These are phyloP conservation scores for Penstemon davidsonii DNA, from an alignment of 257 asterid species.

Conservation along the genomic window DNA sequence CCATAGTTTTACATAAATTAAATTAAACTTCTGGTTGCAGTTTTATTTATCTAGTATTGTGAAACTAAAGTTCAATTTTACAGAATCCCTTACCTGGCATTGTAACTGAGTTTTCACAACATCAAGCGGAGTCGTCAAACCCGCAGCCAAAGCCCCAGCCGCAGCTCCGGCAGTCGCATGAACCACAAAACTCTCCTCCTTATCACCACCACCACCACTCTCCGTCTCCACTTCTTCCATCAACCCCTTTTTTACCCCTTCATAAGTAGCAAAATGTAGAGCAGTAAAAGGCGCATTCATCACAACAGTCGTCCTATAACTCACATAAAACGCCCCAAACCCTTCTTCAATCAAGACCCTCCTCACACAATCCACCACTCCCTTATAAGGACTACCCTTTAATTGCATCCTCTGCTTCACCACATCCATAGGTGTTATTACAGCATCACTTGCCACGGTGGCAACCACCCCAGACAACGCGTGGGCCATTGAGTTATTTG, in stretches of 20 bases:
- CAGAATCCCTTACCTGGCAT: slow-evolving; percentile 49
- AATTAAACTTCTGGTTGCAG: too few relatives aligned
- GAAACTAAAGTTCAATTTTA: too few relatives aligned
- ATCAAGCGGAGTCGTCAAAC: slow-evolving; percentile 61
- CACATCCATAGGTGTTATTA: slow-evolving; percentile 68
- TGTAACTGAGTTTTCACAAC: slow-evolving; percentile 73
- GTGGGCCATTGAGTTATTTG: slow-evolving; percentile 43
- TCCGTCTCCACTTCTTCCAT: slow-evolving; percentile 32
- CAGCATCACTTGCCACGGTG: slow-evolving; percentile 59
- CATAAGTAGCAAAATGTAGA: slow-evolving; percentile 62
- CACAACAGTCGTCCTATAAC: slow-evolving; percentile 59
- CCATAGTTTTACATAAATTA: too few relatives aligned
- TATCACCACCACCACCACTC: slow-evolving; percentile 23
- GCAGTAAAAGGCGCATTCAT: slow-evolving; percentile 76
- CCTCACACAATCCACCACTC: slow-evolving; percentile 57
- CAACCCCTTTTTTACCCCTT: slow-evolving; percentile 51
- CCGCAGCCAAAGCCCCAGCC: slow-evolving; percentile 67
- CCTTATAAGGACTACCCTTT: slow-evolving; percentile 59
- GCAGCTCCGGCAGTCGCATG: slow-evolving; percentile 70
- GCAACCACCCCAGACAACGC: slow-evolving; percentile 55
- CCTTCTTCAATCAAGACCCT: slow-evolving; percentile 57
- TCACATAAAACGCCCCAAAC: slow-evolving; percentile 54
- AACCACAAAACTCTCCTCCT: slow-evolving; percentile 41
- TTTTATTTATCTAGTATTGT: too few relatives aligned
- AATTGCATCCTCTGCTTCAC: slow-evolving; percentile 72